Base-by-base conservation (phyloP, 345 rosid species). In the Viola odorata region DNA sequence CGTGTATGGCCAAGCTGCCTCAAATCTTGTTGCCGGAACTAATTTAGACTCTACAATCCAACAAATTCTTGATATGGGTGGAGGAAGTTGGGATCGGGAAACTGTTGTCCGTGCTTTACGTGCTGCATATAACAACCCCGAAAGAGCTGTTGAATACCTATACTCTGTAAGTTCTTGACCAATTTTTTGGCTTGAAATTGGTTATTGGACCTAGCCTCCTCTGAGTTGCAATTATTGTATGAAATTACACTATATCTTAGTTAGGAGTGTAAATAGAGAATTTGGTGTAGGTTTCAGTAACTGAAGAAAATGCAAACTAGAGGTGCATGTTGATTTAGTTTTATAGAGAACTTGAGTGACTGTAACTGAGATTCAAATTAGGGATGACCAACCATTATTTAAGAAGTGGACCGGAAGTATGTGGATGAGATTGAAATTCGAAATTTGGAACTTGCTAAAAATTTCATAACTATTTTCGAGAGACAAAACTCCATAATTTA, bases 81-180 rank as follows among this genome's bases (percentile, higher is more conserved):
- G 75, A 60, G 75, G 75, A 32, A 55, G 53, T 44, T 71, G 75
- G 75, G 56, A 66, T 44, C 53, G 59, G 45, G 66, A 71, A 39
- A 60, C 70, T 41, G 67, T 71, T 50, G 47, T 50, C 5, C 70
- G 63, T 54, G 75, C 75, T 15, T 58, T 71, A 38, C 69, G 75
- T 36, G 75, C 75, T 65, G 75, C 75, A 38, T 71, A 13, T 47
- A 71, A 71, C 45, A 71, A 71, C 64, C 75, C 75, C 12, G 75
- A 65, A 45, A 61, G 75, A 62, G 75, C 75, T 50, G 75, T 71
- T 60, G 75, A 71, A 13, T 71, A 71, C 65, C 45, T 71, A 38
- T 71, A 71, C 38, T 71, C 75, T 55, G 75, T 71, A 67, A 67
- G 70, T 59, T 45, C n/a, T 45, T 45, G 3, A 16, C 4, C 41